phyloP scores from a whole-genome alignment of 345 rosid genomes.

The Hypericum perforatum region DNA sequence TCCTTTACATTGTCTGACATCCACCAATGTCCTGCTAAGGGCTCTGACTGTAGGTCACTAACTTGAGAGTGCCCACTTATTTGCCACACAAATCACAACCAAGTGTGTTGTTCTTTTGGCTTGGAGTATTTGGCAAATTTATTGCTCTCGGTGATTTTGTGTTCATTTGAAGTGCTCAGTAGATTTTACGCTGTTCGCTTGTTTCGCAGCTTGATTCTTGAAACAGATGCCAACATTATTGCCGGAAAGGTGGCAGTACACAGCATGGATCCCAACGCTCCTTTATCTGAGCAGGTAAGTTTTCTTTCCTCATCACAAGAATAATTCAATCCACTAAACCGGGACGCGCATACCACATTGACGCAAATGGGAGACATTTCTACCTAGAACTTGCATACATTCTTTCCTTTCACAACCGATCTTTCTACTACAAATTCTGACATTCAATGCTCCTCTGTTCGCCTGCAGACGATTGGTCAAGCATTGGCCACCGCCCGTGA shows the following conservation, averaged over 20 bases:
- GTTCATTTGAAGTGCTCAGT: neutral
- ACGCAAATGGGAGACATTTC: neutral
- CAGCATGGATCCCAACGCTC: constrained; percentile 59
- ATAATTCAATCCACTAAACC: no score
- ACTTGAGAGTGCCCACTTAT: no score
- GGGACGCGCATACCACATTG: no score
- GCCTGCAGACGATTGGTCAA: constrained; percentile 48
- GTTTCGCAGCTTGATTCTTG: constrained; percentile 65
- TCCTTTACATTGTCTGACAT: no score
- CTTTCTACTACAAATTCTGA: neutral
- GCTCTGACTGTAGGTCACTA: no score
- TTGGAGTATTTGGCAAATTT: no score
- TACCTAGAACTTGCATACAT: no score
- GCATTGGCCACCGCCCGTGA: constrained; percentile 61
- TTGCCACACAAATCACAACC: no score
- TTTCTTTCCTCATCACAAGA: neutral
- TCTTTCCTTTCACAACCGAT: no score
- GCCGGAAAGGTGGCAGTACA: constrained; percentile 86
- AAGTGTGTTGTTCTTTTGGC: no score
- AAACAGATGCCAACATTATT: constrained; percentile 65
- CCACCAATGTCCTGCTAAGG: no score
- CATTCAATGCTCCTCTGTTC: neutral
- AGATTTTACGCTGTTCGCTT: neutral
- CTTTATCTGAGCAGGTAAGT: constrained; percentile 80
- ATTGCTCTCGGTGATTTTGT: no score